Evolutionary conservation across 1,139 yeast genomes (phyloP).

Genomic region (Blastobotrys serpentis): DNA sequence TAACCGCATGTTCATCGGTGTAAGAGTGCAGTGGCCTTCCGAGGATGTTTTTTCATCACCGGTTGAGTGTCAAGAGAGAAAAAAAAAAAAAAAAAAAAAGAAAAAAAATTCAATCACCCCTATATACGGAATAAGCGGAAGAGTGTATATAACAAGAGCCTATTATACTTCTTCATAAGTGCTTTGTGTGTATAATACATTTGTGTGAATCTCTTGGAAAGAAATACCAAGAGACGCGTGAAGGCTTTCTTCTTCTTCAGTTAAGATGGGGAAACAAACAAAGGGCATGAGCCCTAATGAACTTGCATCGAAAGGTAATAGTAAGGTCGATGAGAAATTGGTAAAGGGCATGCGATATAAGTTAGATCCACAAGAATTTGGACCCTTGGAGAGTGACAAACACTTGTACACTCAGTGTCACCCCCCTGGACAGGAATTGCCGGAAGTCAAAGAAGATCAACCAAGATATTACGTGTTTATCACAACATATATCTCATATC

Average conservation of each 20-base stretch:
- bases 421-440: slow-evolving; percentile 28
- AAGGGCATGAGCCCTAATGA: background rate
- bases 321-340: background rate
- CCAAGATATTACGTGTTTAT: slow-evolving; percentile 81
- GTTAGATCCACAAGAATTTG: slow-evolving; percentile 30
- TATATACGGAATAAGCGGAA: too few species aligned
- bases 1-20: too few species aligned
- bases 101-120: too few species aligned
- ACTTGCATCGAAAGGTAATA: background rate
- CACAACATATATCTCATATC: slow-evolving; percentile 79
- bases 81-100: too few species aligned
- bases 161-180: too few species aligned
- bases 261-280: background rate
- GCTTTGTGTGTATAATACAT: too few species aligned
- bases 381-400: slow-evolving; percentile 30
- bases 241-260: background rate
- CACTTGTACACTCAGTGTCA: slow-evolving; percentile 43
- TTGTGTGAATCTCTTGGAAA: too few species aligned
- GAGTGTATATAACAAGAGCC: too few species aligned
- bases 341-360: slow-evolving; percentile 8
- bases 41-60: too few species aligned
- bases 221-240: too few species aligned
- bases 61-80: too few species aligned
- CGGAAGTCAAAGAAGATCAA: slow-evolving; percentile 52
- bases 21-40: too few species aligned